Base-by-base conservation (phyloP, 768 basidiomycete genomes). In the Termitomyces sp. region DNA sequence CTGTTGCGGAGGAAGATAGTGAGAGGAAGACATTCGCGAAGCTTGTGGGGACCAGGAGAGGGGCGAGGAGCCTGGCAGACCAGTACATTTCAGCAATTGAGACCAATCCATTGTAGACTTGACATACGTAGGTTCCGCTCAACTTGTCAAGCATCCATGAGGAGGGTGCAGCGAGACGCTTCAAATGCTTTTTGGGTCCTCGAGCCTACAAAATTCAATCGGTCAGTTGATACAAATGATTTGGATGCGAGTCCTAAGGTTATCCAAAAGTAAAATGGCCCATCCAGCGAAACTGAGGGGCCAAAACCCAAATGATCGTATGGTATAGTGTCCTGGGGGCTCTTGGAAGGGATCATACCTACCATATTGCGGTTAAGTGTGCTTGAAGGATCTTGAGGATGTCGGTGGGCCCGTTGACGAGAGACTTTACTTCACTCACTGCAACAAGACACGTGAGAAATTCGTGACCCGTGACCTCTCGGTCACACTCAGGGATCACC, bases 91-190 rank as follows among this genome's bases (percentile, higher is more conserved):
- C 43, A 53, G 45, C 26, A 12, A 45, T 34, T 19, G 40, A n/a
- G 45, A 44, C 22, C 43, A 32, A 22, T 37, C 17, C 21, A 24
- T 12, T 24, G 30, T n/a, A 17, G 35, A 19, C 45, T 65, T 46
- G 57, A 57, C 89, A 71, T 74, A 93, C 93, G 66, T 92, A 96
- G 63, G 93, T 93, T 57, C 93, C 93, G 75, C 90, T 87, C 67
- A 99, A 76, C 80, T 99, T 99, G 82, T 98, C 93, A 61, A 99
- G 83, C 95, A 99, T 98, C 97, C 97, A 99, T 79, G 93, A 89
- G 45, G 93, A 96, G 60, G 97, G 97, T 59, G 97, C 97, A 63
- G 87, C 86, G 57, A 98, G 84, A 69, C 96, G 90, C 84, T 98
- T 98, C 79, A 98, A 84, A 72, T 98, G 95, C 77, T 97, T 97